A percentile compares a stretch with the other conserved stretches of the same genome.
Evolutionary conservation across 2,329 filamentous ascomycete genomes (phyloP).

Genomic region (Falciphora oryzae): DNA sequence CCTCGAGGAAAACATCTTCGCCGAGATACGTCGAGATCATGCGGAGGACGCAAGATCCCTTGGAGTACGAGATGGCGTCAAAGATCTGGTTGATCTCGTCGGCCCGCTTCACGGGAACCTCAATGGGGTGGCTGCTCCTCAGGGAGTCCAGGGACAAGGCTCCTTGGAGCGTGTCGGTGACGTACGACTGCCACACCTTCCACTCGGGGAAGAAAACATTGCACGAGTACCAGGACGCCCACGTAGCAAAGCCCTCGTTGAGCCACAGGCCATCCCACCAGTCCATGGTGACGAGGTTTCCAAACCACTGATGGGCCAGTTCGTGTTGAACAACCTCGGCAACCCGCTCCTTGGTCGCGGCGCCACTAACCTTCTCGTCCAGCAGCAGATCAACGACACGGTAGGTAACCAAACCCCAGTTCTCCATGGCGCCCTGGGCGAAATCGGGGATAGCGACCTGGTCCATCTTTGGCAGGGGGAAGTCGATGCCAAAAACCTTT

Average conservation of each 20-base stretch:
- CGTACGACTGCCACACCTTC: conserved; percentile 96
- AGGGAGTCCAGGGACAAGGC: conserved; percentile 85
- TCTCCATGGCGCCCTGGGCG: conserved; percentile 94
- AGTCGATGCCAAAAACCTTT: conserved; percentile 82
- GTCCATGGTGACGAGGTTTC: conserved; percentile 88
- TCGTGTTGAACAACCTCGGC: conserved; percentile 97
- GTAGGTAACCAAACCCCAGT: conserved; percentile 95
- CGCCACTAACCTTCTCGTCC: conserved; percentile 86
- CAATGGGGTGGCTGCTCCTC: conserved; percentile 91
- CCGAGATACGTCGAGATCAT: conserved; percentile 97
- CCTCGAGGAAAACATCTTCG: conserved; percentile 88
- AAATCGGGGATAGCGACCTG: conserved; percentile 97
- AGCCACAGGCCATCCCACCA: conserved; percentile 92
- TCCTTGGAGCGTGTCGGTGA: conserved; percentile 85
- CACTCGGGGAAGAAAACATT: conserved; percentile 95
- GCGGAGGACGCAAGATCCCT: conserved; percentile 89
- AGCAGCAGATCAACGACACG: conserved; percentile 85
- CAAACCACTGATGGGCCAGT: conserved; percentile 90
- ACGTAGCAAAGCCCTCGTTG: conserved; percentile 86
- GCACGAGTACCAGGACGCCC: conserved; percentile 81
- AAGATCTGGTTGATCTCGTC: conserved; percentile 99
- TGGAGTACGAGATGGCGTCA: conserved; percentile 94
- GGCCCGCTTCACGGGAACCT: conserved; percentile 90
- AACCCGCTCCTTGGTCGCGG: conserved; percentile 84
- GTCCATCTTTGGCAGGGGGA: conserved; percentile 90